Evolutionary conservation across 148 eudicot species (phyloP).

Genomic region (Chenopodium suecicum): DNA sequence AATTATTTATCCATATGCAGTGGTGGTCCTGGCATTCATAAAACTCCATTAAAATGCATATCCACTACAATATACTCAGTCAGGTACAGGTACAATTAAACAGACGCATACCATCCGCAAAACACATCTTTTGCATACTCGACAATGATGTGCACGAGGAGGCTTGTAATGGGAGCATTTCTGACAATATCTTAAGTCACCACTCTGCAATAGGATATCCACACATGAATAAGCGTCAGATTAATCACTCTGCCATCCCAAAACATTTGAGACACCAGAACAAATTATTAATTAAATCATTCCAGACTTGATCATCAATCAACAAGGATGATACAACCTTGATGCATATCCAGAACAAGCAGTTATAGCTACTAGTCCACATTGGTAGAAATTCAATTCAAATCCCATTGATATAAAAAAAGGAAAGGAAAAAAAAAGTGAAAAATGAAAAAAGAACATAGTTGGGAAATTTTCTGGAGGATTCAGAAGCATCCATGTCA

Average conservation of each 20-base stretch:
- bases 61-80: slow-evolving; percentile 15
- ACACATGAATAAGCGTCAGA: neutral
- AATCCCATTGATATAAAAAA: too few relatives aligned
- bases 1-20: slow-evolving; percentile 95
- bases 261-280: too few relatives aligned
- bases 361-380: too few relatives aligned
- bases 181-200: slow-evolving; percentile 94
- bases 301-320: too few relatives aligned
- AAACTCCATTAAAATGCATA: slow-evolving; percentile 36
- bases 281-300: too few relatives aligned
- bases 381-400: too few relatives aligned
- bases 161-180: slow-evolving; percentile 94
- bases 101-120: slow-evolving; percentile 74
- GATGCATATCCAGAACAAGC: too few relatives aligned
- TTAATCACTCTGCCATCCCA: neutral
- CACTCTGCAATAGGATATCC: slow-evolving; percentile 54
- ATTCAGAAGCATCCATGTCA: too few relatives aligned
- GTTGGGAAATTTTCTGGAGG: too few relatives aligned
- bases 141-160: slow-evolving; percentile 98
- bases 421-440: too few relatives aligned
- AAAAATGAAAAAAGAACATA: too few relatives aligned
- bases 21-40: slow-evolving; percentile 84
- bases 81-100: slow-evolving; percentile 13
- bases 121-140: slow-evolving; percentile 89
- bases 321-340: too few relatives aligned